phyloP scores from a whole-genome alignment of 2,329 filamentous ascomycete species.

The Fusarium agapanthi region DNA sequence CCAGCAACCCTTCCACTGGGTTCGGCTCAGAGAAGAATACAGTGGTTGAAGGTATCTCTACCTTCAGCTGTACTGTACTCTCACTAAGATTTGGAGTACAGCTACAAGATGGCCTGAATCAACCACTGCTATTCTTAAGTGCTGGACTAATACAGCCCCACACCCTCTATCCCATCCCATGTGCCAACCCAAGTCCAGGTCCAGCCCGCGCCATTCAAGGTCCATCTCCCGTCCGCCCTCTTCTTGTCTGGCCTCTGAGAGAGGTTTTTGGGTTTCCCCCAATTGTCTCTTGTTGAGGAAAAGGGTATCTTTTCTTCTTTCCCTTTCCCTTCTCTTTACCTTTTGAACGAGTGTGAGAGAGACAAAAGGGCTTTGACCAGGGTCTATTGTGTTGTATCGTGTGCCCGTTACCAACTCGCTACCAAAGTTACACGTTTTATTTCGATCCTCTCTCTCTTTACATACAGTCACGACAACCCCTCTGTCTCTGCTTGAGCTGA shows the following conservation, averaged over 20 bases:
- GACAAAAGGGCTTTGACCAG: conserved; percentile 19
- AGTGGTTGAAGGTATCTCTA: conserved; percentile 3
- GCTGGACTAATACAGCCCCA: conserved; percentile 20
- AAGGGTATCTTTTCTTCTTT: not conserved
- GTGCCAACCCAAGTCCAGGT: conserved; percentile 16
- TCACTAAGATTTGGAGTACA: not conserved
- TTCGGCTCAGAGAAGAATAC: not conserved
- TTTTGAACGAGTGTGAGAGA: conserved; percentile 14
- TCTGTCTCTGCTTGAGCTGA: conserved; percentile 2
- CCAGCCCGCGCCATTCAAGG: conserved; percentile 9
- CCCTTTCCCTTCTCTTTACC: not conserved
- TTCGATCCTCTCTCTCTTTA: not conserved
- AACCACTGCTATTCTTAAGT: conserved; percentile 25
- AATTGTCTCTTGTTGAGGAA: conserved; percentile 26
- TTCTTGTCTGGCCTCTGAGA: not conserved
- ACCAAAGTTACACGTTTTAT: conserved; percentile 14
- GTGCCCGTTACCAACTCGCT: not conserved
- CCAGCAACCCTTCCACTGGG: conserved; percentile 25
- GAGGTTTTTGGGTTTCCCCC: conserved; percentile 4
- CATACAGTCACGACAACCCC: not conserved
- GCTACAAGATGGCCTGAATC: conserved; percentile 8
- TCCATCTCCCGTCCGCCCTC: conserved; percentile 21
- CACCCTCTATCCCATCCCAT: conserved; percentile 20
- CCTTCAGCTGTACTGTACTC: not conserved
- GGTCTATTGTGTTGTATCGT: conserved; percentile 12